phyloP scores from a whole-genome alignment of 2,329 filamentous ascomycete species.

The Arthrobotrys pseudoclavata region DNA sequence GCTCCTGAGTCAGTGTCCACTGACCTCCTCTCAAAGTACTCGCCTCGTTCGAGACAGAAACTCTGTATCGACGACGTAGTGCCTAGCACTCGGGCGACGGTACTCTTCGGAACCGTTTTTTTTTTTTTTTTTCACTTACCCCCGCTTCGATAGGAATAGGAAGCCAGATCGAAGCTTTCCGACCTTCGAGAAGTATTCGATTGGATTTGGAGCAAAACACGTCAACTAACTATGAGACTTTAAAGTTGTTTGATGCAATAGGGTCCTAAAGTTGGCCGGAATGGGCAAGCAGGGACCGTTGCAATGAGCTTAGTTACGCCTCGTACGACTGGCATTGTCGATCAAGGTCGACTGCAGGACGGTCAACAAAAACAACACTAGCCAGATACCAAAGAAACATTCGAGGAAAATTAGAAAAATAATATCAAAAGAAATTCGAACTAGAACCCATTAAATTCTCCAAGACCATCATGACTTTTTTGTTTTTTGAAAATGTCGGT shows the following conservation, averaged over 20 bases:
- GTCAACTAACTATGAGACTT: slow-evolving; percentile 26
- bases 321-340: slow-evolving; percentile 49
- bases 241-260: slow-evolving; percentile 35
- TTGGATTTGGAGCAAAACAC: slow-evolving; percentile 26
- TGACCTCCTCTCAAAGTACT: slow-evolving; percentile 11
- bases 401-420: slow-evolving; percentile 7
- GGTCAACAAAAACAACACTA: slow-evolving; percentile 24
- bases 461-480: slow-evolving; percentile 50
- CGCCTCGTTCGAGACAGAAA: slow-evolving; percentile 23
- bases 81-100: slow-evolving; percentile 3
- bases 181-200: slow-evolving; percentile 40
- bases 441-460: slow-evolving; percentile 35
- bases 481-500: slow-evolving; percentile 34
- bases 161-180: slow-evolving; percentile 39
- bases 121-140: neutral
- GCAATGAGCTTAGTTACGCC: slow-evolving; percentile 52
- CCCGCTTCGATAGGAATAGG: slow-evolving; percentile 22
- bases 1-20: slow-evolving; percentile 27
- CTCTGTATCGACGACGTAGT: neutral
- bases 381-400: slow-evolving; percentile 2
- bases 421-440: slow-evolving; percentile 26
- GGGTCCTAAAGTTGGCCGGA: slow-evolving; percentile 39
- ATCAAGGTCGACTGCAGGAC: slow-evolving; percentile 10
- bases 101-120: neutral
- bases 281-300: slow-evolving; percentile 42